Evolutionary conservation across 805 yeast species (phyloP).

Genomic region (Candida boidinii): DNA sequence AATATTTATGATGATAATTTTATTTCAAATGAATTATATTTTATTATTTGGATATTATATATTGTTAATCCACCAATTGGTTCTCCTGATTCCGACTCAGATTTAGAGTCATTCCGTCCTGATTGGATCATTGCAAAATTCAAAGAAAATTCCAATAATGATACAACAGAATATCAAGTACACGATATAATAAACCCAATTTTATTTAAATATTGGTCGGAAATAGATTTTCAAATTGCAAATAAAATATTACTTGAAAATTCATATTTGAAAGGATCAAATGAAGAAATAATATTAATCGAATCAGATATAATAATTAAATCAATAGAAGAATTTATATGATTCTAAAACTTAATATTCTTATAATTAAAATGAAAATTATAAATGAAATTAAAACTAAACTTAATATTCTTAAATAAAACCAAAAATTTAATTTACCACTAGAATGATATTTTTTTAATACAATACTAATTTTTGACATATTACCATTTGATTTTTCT

Average conservation of each 20-base stretch:
- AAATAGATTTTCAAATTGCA: constrained; percentile 5
- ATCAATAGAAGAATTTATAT: neutral
- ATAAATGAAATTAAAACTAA: constrained; percentile 16
- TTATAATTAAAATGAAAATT: constrained; percentile 17
- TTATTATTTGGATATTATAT: too few relatives aligned
- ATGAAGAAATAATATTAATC: constrained; percentile 15
- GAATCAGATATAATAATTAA: constrained; percentile 9
- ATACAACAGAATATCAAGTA: too few relatives aligned
- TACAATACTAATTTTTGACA: constrained; percentile 18
- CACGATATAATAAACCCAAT: too few relatives aligned
- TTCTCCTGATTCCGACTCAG: too few relatives aligned
- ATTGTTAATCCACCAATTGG: too few relatives aligned
- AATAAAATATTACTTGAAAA: constrained; percentile 9
- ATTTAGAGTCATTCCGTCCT: too few relatives aligned
- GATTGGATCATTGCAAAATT: constrained; percentile 1
- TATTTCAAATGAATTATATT: too few relatives aligned
- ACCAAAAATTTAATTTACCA: constrained; percentile 24
- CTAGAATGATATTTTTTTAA: constrained; percentile 22
- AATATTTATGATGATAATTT: too few relatives aligned
- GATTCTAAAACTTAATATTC: constrained; percentile 10
- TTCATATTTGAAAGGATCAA: constrained; percentile 19
- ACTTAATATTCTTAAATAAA: constrained; percentile 19
- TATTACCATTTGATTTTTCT: constrained; percentile 20
- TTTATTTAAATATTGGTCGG: too few relatives aligned
- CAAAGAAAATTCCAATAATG: neutral